A percentile compares a stretch with the other conserved stretches of the same genome.
These are phyloP conservation scores for Dinochytrium kinnereticum DNA, from an alignment of 371 early-diverging fungal genomes.

Conservation along the genomic window DNA sequence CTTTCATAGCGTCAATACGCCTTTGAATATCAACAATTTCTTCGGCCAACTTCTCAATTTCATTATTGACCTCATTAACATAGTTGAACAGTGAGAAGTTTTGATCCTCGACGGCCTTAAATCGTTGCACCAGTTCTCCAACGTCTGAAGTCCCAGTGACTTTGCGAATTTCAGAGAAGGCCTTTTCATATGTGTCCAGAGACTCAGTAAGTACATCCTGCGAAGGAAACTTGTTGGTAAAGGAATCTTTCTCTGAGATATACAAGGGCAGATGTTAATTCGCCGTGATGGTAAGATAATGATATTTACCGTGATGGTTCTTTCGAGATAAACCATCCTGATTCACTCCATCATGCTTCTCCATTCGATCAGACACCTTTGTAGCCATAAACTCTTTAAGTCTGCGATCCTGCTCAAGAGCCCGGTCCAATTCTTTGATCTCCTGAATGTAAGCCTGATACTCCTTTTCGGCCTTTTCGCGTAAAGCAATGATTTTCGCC, in stretches of 20 bases:
- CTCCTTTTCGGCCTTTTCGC: conserved; percentile 66
- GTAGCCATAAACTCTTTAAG: conserved; percentile 64
- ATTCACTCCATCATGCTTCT: conserved; percentile 18
- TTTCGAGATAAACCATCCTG: conserved; percentile 33
- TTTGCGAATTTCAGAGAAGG: conserved; percentile 53
- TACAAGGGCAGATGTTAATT: not conserved
- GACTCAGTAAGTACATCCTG: conserved; percentile 53
- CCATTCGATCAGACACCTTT: conserved; percentile 55
- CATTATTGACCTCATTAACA: conserved; percentile 64
- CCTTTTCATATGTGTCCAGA: conserved; percentile 55
- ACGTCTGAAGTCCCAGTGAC: conserved; percentile 57
- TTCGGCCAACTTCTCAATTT: conserved; percentile 58
- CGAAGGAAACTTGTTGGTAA: conserved; percentile 49
- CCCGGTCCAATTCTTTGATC: conserved; percentile 63
- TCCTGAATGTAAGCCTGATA: conserved; percentile 64
- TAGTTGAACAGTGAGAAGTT: conserved; percentile 68
- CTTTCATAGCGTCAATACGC: conserved; percentile 45
- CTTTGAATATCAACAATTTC: conserved; percentile 54
- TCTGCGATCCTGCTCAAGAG: conserved; percentile 60
- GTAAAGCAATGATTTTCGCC: conserved; percentile 54
- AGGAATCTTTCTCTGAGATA: conserved; percentile 46
- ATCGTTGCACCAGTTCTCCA: conserved; percentile 56
- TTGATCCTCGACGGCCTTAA: conserved; percentile 63
- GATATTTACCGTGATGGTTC: conserved; percentile 22
- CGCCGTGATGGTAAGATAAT: not conserved